phyloP scores from a whole-genome alignment of 805 yeast species.

The Candida yuanshanica region DNA sequence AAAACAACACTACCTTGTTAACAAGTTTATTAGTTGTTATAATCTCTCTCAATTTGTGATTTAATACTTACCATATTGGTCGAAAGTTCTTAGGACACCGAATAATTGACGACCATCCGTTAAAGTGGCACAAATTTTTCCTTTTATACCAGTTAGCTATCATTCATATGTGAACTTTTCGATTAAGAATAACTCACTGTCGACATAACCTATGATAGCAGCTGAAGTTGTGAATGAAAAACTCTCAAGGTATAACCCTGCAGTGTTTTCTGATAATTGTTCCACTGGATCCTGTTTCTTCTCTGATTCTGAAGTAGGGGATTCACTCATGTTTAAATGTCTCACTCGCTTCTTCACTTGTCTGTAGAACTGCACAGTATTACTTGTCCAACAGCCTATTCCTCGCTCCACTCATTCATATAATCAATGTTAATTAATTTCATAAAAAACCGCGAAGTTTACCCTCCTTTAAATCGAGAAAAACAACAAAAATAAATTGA shows the following conservation, averaged over 20 bases:
- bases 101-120: constrained; percentile 86
- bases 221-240: constrained; percentile 86
- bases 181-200: constrained; percentile 37
- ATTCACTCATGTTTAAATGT: constrained; percentile 4
- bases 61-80: constrained; percentile 68
- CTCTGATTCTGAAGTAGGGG: constrained; percentile 5
- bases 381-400: too few species aligned
- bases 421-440: too few species aligned
- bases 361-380: too few species aligned
- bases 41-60: too few species aligned
- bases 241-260: constrained; percentile 66
- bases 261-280: constrained; percentile 33
- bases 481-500: constrained; percentile 37
- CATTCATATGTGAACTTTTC: not conserved
- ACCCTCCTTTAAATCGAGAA: not conserved
- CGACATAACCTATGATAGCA: constrained; percentile 83
- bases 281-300: constrained; percentile 14
- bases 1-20: constrained; percentile 71
- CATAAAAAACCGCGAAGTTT: not conserved
- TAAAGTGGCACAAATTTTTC: constrained; percentile 71
- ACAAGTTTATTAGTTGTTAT: not conserved
- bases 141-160: constrained; percentile 16
- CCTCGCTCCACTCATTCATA: too few species aligned
- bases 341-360: too few species aligned
- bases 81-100: constrained; percentile 91